Evolutionary conservation across 495 filamentous ascomycete species (phyloP).

Genomic region (Xylaria scruposa): DNA sequence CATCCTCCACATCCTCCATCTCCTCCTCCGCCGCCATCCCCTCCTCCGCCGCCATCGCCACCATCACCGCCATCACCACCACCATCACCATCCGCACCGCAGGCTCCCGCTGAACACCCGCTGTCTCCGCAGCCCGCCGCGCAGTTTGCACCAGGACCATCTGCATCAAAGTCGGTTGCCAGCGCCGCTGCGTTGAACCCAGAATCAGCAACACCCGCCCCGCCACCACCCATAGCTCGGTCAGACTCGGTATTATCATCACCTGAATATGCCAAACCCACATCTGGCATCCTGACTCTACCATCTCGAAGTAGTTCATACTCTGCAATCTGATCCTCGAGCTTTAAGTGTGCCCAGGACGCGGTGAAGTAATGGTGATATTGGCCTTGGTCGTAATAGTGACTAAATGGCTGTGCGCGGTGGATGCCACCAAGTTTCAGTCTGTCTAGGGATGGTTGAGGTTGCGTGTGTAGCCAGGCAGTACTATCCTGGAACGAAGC

Average conservation of each 20-base stretch:
- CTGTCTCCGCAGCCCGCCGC: background rate
- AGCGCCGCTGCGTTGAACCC: background rate
- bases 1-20: background rate
- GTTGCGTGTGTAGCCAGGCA: slow-evolving; percentile 1
- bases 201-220: background rate
- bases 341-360: background rate
- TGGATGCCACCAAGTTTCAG: slow-evolving; percentile 5
- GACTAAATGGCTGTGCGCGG: slow-evolving; percentile 4
- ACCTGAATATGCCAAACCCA: background rate
- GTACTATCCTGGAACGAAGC: background rate
- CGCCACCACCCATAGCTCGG: background rate
- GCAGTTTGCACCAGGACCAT: background rate
- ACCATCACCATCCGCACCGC: background rate
- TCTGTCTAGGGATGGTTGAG: background rate
- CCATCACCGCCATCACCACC: background rate
- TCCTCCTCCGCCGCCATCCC: background rate
- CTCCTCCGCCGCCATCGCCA: background rate
- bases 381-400: slow-evolving; percentile 6
- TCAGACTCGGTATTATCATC: background rate
- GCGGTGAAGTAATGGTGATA: slow-evolving; percentile 1
- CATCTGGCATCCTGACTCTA: slow-evolving; percentile 1
- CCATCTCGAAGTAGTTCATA: slow-evolving; percentile 2
- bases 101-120: background rate
- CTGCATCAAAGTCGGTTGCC: background rate
- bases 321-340: background rate